phyloP scores from a whole-genome alignment of 2,329 filamentous ascomycete species.

The Lasiodiplodia gonubiensis region DNA sequence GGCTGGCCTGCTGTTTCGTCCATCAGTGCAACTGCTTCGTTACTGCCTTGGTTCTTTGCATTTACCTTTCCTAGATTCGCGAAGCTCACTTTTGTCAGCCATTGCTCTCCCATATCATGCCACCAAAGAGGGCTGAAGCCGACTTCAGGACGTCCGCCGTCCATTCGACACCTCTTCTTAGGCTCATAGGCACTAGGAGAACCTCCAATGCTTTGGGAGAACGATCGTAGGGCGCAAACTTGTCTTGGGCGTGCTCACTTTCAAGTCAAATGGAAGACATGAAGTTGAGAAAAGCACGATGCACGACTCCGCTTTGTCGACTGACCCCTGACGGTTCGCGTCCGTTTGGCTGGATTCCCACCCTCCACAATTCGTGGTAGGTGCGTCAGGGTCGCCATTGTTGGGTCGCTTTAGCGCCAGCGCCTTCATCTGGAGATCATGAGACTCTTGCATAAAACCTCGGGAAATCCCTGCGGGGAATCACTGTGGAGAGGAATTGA shows the following conservation, averaged over 20 bases:
- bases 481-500: neutral
- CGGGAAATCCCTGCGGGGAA: constrained; percentile 2
- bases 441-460: constrained; percentile 16
- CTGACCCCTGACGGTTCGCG: constrained; percentile 13
- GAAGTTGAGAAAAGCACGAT: constrained; percentile 8
- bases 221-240: neutral
- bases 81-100: neutral
- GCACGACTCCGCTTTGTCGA: constrained; percentile 14
- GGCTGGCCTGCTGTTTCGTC: neutral
- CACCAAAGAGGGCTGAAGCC: neutral
- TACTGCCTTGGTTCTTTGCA: neutral
- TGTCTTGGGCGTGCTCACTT: neutral
- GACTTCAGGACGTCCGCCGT: too few species aligned
- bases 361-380: constrained; percentile 12
- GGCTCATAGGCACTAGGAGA: neutral
- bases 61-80: neutral
- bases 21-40: neutral
- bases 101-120: neutral
- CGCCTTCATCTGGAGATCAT: constrained; percentile 9
- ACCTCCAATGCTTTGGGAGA: neutral
- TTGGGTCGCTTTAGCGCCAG: constrained; percentile 13
- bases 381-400: constrained; percentile 1
- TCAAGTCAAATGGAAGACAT: neutral
- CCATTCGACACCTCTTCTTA: neutral
- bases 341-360: constrained; percentile 20